Evolutionary conservation across 2,329 filamentous ascomycete genomes (phyloP).

Genomic region (Paraphaeosphaeria sporulosa): DNA sequence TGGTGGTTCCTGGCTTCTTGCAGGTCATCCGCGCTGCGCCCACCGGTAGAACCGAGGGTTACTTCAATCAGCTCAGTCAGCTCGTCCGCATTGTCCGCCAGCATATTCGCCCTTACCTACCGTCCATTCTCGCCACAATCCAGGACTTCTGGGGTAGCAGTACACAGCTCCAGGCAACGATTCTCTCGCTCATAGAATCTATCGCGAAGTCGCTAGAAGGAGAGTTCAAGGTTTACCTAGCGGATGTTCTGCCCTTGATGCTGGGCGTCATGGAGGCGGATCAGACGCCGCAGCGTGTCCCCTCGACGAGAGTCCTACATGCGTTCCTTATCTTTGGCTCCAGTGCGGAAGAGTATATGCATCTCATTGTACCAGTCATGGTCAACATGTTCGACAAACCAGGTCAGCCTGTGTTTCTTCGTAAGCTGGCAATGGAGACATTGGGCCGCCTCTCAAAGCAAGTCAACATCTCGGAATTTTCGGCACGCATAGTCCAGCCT

Average conservation of each 20-base stretch:
- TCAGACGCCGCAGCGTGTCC: slow-evolving; percentile 73
- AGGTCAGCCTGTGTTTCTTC: slow-evolving; percentile 78
- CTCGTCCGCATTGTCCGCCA: slow-evolving; percentile 95
- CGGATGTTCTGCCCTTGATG: slow-evolving; percentile 89
- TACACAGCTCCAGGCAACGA: slow-evolving; percentile 84
- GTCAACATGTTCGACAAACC: slow-evolving; percentile 93
- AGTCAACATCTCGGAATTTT: slow-evolving; percentile 96
- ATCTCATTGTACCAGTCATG: slow-evolving; percentile 94
- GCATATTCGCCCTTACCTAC: slow-evolving; percentile 91
- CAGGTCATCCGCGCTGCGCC: slow-evolving; percentile 85
- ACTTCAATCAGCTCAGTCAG: slow-evolving; percentile 95
- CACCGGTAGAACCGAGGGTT: slow-evolving; percentile 82
- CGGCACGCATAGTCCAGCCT: slow-evolving; percentile 94
- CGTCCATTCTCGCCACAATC: slow-evolving; percentile 83
- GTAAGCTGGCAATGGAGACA: slow-evolving; percentile 91
- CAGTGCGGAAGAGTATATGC: slow-evolving; percentile 98
- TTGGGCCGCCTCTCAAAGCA: slow-evolving; percentile 93
- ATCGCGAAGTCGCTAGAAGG: slow-evolving; percentile 93
- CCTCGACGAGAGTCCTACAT: slow-evolving; percentile 90
- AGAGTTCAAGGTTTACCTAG: slow-evolving; percentile 97
- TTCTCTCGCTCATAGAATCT: slow-evolving; percentile 89
- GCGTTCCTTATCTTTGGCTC: slow-evolving; percentile 95
- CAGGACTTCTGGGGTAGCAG: slow-evolving; percentile 90
- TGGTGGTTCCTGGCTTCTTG: slow-evolving; percentile 94
- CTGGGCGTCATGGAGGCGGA: slow-evolving; percentile 92